Evolutionary conservation across 2,329 filamentous ascomycete species (phyloP), one percentile per base, ranked within the genome.

Genomic region (Aureobasidium sp.): DNA sequence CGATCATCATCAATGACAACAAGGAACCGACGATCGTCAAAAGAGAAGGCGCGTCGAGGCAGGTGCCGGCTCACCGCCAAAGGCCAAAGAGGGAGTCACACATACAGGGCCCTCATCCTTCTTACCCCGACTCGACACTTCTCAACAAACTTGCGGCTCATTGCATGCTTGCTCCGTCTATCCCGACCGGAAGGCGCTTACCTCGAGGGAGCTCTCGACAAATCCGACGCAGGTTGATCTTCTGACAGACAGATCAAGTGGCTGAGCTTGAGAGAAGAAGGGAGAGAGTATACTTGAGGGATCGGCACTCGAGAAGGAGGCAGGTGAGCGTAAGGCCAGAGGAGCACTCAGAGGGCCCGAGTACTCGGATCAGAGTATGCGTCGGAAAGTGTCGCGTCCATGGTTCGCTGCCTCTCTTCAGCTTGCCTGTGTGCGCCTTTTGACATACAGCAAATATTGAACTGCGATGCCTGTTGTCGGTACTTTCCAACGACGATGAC

Each of bases 81-180:
- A 37, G 13, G 39, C 21, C 42, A 48, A 58, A 58, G 41, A 45
- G 42, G 53, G 45, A 48, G 42, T 29, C 48, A 48, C 54, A 39
- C 54, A 27, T 30, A 39, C 5, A 8, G 3, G 25, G 29, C 21
- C 3, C n/a, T 27, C 37, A 15, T 57, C n/a, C 30, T 34, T 13
- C 11, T 30, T 16, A 47, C 45, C 53, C 39, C 41, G 41, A 57
- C 42, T 47, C 54, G 42, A 47, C 45, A n/a, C 3, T 30, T 4
- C 54, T 58, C 54, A 58, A 58, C 54, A 48, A n/a, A 48, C 42
- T 48, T 30, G 42, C 54, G 54, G 54, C 54, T 58, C 32, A 9
- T 47, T 48, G 54, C 42, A 58, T 58, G 25, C 53, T 47, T n/a
- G 45, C 45, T 32, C 42, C 54, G 25, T 29, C 21, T 34, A 30